A percentile compares a stretch with the other conserved stretches of the same genome.
phyloP scores from a whole-genome alignment of 495 filamentous ascomycete genomes.

The Rostrohypoxylon terebratum region DNA sequence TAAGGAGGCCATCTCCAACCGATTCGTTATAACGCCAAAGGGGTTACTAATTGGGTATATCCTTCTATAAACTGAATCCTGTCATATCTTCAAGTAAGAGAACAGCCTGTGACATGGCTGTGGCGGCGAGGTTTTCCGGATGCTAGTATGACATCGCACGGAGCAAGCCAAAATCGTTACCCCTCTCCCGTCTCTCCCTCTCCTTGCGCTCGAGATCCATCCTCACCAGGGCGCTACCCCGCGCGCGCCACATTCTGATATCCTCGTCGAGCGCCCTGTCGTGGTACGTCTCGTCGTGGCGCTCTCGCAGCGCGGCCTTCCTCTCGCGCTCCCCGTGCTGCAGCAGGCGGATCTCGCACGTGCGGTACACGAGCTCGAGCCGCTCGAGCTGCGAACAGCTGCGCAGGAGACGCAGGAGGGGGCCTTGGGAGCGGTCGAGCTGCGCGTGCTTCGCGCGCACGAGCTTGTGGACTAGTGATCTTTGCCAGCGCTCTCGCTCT shows the following conservation, averaged over 20 bases:
- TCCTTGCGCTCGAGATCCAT: too few relatives aligned
- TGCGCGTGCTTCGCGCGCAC: constrained; percentile 16
- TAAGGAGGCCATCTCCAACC: background rate
- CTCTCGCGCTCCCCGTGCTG: background rate
- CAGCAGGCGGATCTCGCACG: background rate
- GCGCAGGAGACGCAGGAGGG: background rate
- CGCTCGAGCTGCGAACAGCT: background rate
- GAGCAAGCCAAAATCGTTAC: background rate
- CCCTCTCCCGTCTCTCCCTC: background rate
- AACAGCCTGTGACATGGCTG: too few relatives aligned
- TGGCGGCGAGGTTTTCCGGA: background rate
- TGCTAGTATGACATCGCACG: background rate
- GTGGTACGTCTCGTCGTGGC: background rate
- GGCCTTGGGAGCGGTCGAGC: constrained; percentile 6
- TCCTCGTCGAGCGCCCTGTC: too few relatives aligned
- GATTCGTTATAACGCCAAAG: background rate
- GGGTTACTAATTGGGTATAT: background rate
- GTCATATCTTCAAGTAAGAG: too few relatives aligned
- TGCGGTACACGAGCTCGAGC: constrained; percentile 7
- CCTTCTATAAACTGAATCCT: background rate
- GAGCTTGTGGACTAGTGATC: background rate
- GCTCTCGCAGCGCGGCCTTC: background rate
- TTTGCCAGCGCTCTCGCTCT: constrained; percentile 1
- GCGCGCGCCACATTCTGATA: too few relatives aligned
- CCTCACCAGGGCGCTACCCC: too few relatives aligned